Base-by-base conservation (phyloP, 2,329 filamentous ascomycete genomes). In the Xylaria digitata region DNA sequence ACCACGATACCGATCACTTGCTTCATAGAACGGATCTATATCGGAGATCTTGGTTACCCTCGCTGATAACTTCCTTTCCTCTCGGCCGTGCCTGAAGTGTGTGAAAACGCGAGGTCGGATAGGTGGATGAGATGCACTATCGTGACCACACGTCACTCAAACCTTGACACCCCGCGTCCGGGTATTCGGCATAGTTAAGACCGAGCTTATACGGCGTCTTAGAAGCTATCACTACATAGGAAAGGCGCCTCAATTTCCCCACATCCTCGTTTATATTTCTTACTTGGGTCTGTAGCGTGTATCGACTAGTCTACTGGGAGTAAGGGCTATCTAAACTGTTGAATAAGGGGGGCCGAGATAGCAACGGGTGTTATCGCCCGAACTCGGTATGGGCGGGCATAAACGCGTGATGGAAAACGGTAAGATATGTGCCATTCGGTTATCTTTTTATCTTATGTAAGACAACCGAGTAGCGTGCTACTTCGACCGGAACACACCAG, bases 121-220 rank as follows among this genome's bases (percentile, higher is more conserved):
- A 52, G 45, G 45, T 53, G 58, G 57, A 62, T 52, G 52, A 19
- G 45, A 3, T 53, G 52, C 32, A 42, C 15, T 59, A 57, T 57
- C 58, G 46, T 53, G 58, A 62, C 50, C 62, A 64, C 49, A 61
- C 34, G 63, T 34, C 30, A 42, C 26, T 58, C n/a, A 30, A n/a
- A 42, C 57, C 37, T 42, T 15, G 34, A 58, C 56, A 63, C 56
- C 61, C 58, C 59, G 43, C 61, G 49, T 53, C 40, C 32, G 43
- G 34, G 30, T 45, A 21, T 34, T 67, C 56, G 67, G 67, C 37
- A 56, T 48, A 68, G 65, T 7, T 61, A n/a, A 9, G 7, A 45
- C 65, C 67, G 67, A 70, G 37, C 43, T 55, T 23, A 9, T 15
- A 57, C 15, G 60, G 40, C 40, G 9, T 9, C 30, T 11, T 9